These are phyloP conservation scores for Hanseniaspora singularis DNA, from an alignment of 805 yeast species.

Conservation along the genomic window DNA sequence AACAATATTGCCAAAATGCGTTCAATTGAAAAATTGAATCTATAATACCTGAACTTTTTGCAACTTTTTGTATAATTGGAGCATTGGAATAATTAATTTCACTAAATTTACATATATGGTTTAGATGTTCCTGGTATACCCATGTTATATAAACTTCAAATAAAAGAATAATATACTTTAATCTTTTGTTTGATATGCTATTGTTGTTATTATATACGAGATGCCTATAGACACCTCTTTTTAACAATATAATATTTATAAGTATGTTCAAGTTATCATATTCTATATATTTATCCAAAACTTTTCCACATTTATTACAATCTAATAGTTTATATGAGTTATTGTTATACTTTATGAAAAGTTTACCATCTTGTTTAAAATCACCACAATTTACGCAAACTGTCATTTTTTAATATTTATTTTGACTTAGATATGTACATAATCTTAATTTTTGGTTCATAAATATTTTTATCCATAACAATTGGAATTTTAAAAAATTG, in stretches of 20 bases:
- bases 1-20: constrained; percentile 41
- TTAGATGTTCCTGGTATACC: constrained; percentile 66
- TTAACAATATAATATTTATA: constrained; percentile 69
- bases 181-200: constrained; percentile 15
- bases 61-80: background rate
- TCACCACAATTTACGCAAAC: constrained; percentile 78
- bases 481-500: too few species aligned
- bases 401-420: background rate
- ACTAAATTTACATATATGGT: background rate
- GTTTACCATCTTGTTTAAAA: constrained; percentile 40
- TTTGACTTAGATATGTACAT: too few species aligned
- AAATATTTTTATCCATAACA: too few species aligned
- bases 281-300: constrained; percentile 86
- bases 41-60: constrained; percentile 20
- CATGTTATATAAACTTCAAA: constrained; percentile 85
- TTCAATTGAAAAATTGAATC: constrained; percentile 27
- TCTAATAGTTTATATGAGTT: constrained; percentile 69
- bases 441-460: too few species aligned
- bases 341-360: constrained; percentile 62
- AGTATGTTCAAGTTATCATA: constrained; percentile 73
- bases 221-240: constrained; percentile 82
- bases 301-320: constrained; percentile 56
- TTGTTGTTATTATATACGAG: constrained; percentile 51
- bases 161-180: constrained; percentile 51
- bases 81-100: background rate